Conservation (phyloP, 768 basidiomycete species). For the Russula lepida region DNA sequence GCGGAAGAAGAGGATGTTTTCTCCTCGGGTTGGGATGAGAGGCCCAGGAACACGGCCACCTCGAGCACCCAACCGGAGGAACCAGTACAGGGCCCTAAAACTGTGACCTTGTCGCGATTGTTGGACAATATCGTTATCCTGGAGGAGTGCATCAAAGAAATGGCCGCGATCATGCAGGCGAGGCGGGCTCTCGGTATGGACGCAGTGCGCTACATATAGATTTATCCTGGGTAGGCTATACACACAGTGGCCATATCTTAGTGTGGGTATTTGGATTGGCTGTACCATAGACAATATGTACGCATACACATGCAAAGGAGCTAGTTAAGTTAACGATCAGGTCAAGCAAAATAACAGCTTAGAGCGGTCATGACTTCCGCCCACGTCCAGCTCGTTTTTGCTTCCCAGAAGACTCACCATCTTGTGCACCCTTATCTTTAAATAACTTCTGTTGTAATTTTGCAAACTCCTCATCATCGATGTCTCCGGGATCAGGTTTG, state of each 20-base stretch:
- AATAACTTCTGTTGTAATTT: slow-evolving; percentile 51
- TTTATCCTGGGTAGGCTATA: neutral
- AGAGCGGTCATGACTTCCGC: slow-evolving; percentile 2
- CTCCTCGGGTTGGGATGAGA: slow-evolving; percentile 39
- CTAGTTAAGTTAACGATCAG: no score
- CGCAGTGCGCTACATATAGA: slow-evolving; percentile 60
- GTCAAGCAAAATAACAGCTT: neutral
- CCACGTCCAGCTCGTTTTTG: slow-evolving; percentile 9
- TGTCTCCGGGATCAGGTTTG: slow-evolving; percentile 42
- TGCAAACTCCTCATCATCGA: slow-evolving; percentile 58
- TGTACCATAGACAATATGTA: slow-evolving; percentile 2
- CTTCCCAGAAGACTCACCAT: slow-evolving; percentile 10
- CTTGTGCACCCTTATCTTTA: slow-evolving; percentile 30
- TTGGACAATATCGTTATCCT: slow-evolving; percentile 92
- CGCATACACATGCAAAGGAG: slow-evolving; percentile 1
- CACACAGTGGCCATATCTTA: neutral
- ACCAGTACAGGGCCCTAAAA: slow-evolving; percentile 28
- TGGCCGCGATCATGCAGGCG: slow-evolving; percentile 78
- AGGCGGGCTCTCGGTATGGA: slow-evolving; percentile 80
- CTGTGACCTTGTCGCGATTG: slow-evolving; percentile 70
- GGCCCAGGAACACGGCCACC: slow-evolving; percentile 14
- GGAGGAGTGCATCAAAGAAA: slow-evolving; percentile 92
- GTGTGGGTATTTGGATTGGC: neutral
- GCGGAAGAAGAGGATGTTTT: slow-evolving; percentile 69
- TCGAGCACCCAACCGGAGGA: slow-evolving; percentile 26